phyloP scores from a whole-genome alignment of 2,329 filamentous ascomycete species.

The Pyrenochaeta sp. region DNA sequence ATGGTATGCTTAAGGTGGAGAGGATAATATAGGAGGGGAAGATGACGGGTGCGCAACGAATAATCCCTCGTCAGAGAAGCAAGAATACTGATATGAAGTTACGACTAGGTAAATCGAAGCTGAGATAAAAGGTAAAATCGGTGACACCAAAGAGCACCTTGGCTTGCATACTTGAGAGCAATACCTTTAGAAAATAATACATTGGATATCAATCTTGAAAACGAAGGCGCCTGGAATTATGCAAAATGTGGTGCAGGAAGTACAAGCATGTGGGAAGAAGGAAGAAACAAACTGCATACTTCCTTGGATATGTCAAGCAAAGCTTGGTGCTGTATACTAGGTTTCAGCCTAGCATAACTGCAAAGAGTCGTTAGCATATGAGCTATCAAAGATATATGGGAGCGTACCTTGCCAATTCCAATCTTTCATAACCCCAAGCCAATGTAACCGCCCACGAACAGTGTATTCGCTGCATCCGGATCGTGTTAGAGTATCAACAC shows the following conservation, averaged over 20 bases:
- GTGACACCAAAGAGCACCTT: too few relatives aligned
- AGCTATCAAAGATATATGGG: not conserved
- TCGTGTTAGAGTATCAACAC: conserved; percentile 40
- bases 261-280: not conserved
- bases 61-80: too few relatives aligned
- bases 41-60: too few relatives aligned
- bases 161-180: too few relatives aligned
- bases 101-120: too few relatives aligned
- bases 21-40: too few relatives aligned
- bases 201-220: not conserved
- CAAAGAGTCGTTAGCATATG: not conserved
- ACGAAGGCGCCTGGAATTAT: not conserved
- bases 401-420: conserved; percentile 71
- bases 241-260: not conserved
- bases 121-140: too few relatives aligned
- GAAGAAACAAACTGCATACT: not conserved
- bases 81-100: too few relatives aligned
- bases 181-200: not conserved
- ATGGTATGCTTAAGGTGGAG: too few relatives aligned
- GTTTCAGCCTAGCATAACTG: conserved; percentile 11
- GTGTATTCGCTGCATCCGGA: conserved; percentile 68
- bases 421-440: conserved; percentile 74
- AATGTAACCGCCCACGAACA: conserved; percentile 69
- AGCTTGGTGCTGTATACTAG: not conserved
- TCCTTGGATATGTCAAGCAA: not conserved